Base-by-base conservation (phyloP, 75 land plant species). In the Larix kaempferi region DNA sequence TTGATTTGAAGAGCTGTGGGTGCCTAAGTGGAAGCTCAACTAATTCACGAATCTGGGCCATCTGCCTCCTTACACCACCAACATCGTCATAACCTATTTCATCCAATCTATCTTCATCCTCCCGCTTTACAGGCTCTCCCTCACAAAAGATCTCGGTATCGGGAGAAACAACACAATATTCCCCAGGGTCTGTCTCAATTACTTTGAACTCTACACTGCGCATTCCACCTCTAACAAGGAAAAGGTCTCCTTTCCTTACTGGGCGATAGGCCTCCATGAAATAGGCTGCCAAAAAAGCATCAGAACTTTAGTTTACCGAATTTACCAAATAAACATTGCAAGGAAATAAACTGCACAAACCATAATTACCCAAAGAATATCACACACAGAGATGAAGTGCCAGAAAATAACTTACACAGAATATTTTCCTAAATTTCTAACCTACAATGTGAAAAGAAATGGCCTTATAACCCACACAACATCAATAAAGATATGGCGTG, bases 1-100 rank as follows among this genome's bases (percentile, higher is more conserved):
- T 91, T 14, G 94, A 89, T 74, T 93, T 93, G 77, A 93, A 93
- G 3, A 93, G 87, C 67, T 93, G 94, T 13, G 95, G 95, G 80
- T 91, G 95, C 13, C 95, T 84, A 11, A 93, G 83, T 56, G 96
- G 96, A 76, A 93, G 87, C 77, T 91, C 94, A 4, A 93, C 96
- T 11, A 93, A 77, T 79, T 93, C 95, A 73, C 95, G 84, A 25
- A 93, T 93, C 74, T 93, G 95, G 25, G 95, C 93, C 95, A 93
- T 93, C 77, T 93, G 95, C 76, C 89, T 93, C 56, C 95, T 84
- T 12, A 93, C 96, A 33, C 96, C 96, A 80, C 96, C 96, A 64
- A 94, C 96, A 86, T 94, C 96, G 81, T 94, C 96, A 82, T 93
- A 93, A 14, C 95, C 95, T 35, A 93, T 89, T 72, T 93, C 95